Conservation (phyloP, 768 basidiomycete genomes). For the Lactifluus hygrophoroides region DNA sequence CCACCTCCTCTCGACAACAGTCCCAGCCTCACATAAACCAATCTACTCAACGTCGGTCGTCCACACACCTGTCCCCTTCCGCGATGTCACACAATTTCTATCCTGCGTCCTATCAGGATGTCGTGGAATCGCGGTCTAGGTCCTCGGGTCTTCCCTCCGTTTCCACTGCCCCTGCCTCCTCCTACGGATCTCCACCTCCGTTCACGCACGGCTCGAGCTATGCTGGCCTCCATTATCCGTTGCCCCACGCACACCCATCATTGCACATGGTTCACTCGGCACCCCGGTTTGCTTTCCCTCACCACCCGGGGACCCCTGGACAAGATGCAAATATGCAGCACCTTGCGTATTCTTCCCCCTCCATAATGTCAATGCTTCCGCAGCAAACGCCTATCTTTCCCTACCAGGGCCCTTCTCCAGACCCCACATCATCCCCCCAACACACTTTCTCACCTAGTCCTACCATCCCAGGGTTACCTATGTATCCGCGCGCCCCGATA, state of each 20-base stretch:
- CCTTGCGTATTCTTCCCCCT: constrained; percentile 21
- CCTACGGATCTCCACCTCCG: constrained; percentile 19
- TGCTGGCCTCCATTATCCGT: constrained; percentile 2
- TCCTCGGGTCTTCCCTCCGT: neutral
- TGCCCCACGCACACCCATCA: neutral
- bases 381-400: constrained; percentile 31
- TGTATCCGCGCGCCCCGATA: constrained; percentile 9
- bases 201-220: constrained; percentile 9
- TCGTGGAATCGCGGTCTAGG: neutral
- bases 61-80: neutral
- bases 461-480: constrained; percentile 2
- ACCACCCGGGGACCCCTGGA: constrained; percentile 1
- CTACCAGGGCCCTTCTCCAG: constrained; percentile 31
- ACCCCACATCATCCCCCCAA: constrained; percentile 25
- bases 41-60: neutral
- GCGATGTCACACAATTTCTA: constrained; percentile 10
- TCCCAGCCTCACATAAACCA: neutral
- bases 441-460: constrained; percentile 23
- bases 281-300: constrained; percentile 7
- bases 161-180: constrained; percentile 20
- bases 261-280: neutral
- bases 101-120: neutral
- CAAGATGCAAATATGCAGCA: constrained; percentile 5
- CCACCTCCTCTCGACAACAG: neutral
- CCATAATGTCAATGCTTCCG: constrained; percentile 32